Conservation (phyloP, 306 rosid species). For the Quillaja saponaria region DNA sequence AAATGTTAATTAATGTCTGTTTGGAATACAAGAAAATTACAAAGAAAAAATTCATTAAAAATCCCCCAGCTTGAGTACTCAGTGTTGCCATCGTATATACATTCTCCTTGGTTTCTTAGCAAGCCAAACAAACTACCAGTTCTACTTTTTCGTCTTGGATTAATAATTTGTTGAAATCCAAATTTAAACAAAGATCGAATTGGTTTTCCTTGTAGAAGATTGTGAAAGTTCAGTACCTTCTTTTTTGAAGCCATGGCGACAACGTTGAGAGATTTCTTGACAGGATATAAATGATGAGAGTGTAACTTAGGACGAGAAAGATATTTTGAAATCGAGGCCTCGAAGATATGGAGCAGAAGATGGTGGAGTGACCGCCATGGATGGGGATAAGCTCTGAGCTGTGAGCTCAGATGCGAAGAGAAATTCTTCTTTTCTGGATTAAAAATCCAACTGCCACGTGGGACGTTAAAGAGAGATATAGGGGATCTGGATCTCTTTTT, state of each 20-base stretch:
- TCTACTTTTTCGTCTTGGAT: too few species aligned
- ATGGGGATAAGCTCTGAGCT: conserved; percentile 3
- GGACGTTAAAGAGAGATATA: conserved; percentile 22
- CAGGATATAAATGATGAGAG: conserved; percentile 14
- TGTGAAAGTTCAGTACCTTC: conserved; percentile 50
- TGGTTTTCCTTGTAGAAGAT: too few species aligned
- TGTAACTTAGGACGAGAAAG: conserved; percentile 38
- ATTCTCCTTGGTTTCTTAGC: too few species aligned
- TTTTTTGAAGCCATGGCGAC: conserved; percentile 74
- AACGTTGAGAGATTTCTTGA: conserved; percentile 43
- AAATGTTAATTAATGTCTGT: background rate
- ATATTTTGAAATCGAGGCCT: conserved; percentile 26
- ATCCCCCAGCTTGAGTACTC: too few species aligned
- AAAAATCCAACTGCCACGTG: conserved; percentile 60
- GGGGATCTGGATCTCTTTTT: background rate
- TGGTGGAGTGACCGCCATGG: conserved; percentile 64
- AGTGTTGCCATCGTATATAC: too few species aligned
- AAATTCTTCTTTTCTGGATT: background rate
- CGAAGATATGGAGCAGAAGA: conserved; percentile 48
- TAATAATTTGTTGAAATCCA: too few species aligned
- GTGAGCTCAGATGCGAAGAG: background rate
- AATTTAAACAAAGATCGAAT: background rate
- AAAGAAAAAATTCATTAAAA: background rate
- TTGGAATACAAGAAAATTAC: background rate
- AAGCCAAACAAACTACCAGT: conserved; percentile 1